Evolutionary conservation across 352 stramenopile species (phyloP).

Genomic region (Phytopythium sindhum): DNA sequence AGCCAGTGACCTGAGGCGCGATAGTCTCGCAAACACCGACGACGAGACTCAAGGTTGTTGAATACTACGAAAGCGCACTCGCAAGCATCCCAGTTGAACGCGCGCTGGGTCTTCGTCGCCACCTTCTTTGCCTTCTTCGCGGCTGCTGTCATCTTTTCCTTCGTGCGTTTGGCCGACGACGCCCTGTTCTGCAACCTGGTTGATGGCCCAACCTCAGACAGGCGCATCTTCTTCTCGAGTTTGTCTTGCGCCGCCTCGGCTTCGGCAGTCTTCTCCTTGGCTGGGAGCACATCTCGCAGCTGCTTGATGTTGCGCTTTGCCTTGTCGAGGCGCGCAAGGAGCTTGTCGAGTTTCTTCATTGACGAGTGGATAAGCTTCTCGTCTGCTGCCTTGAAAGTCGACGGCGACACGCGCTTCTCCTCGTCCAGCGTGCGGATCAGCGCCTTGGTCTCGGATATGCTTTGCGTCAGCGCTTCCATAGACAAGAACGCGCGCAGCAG

Average conservation of each 20-base stretch:
- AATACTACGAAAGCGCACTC: conserved; percentile 88
- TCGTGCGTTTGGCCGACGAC: conserved; percentile 8
- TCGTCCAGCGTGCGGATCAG: conserved; percentile 45
- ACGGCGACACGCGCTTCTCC: conserved; percentile 31
- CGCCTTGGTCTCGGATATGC: conserved; percentile 52
- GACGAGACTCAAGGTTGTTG: conserved; percentile 78
- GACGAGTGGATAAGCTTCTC: conserved; percentile 34
- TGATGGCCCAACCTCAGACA: neutral
- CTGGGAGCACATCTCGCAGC: conserved; percentile 13
- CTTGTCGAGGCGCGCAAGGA: conserved; percentile 33
- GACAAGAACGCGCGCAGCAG: conserved; percentile 67
- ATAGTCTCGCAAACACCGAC: conserved; percentile 80
- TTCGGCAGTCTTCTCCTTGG: conserved; percentile 10
- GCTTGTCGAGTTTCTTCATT: conserved; percentile 22
- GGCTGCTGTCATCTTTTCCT: conserved; percentile 15
- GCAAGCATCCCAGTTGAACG: conserved; percentile 60
- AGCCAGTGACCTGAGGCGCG: conserved; percentile 40
- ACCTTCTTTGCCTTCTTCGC: conserved; percentile 16
- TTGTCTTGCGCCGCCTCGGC: conserved; percentile 3
- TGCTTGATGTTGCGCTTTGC: conserved; percentile 62
- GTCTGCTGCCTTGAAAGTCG: conserved; percentile 21
- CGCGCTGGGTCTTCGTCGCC: conserved; percentile 23
- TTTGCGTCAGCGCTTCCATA: conserved; percentile 61
- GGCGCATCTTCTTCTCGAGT: neutral
- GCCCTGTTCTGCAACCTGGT: conserved; percentile 5